Conservation (phyloP, 305 asterid genomes). For the Fraxinus platypoda region DNA sequence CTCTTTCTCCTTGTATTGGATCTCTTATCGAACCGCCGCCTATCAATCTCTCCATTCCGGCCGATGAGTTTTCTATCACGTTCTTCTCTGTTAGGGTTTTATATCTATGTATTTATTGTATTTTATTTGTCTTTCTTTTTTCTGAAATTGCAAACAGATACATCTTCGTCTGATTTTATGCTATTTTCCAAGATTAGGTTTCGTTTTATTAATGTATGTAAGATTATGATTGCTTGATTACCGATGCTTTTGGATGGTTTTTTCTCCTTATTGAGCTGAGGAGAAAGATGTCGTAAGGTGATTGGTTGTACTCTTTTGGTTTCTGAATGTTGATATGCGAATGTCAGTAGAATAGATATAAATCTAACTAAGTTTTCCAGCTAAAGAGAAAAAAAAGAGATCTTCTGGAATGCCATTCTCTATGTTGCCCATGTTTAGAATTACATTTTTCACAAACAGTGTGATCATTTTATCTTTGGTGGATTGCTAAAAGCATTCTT, state of each 20-base stretch:
- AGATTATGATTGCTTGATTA: not conserved
- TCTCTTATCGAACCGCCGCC: conserved; percentile 20
- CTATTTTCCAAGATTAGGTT: not conserved
- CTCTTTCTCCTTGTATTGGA: conserved; percentile 21
- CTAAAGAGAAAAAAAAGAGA: too few relatives aligned
- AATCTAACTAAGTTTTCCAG: too few relatives aligned
- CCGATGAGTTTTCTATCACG: conserved; percentile 16
- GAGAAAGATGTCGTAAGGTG: not conserved
- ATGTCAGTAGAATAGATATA: not conserved
- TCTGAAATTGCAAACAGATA: not conserved
- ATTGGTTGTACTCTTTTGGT: not conserved
- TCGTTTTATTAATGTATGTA: not conserved
- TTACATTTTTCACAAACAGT: not conserved
- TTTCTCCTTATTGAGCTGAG: not conserved
- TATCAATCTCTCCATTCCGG: conserved; percentile 9
- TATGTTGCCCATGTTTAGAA: not conserved
- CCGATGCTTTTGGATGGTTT: not conserved
- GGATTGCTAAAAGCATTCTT: not conserved
- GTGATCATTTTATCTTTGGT: not conserved
- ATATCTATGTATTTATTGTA: not conserved
- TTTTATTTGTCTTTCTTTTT: not conserved
- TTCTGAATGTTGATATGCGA: not conserved
- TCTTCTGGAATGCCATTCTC: not conserved
- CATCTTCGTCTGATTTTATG: not conserved
- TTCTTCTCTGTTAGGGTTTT: conserved; percentile 15